Base-by-base conservation (phyloP, 2,329 filamentous ascomycete genomes). In the Fusarium sublunatum region DNA sequence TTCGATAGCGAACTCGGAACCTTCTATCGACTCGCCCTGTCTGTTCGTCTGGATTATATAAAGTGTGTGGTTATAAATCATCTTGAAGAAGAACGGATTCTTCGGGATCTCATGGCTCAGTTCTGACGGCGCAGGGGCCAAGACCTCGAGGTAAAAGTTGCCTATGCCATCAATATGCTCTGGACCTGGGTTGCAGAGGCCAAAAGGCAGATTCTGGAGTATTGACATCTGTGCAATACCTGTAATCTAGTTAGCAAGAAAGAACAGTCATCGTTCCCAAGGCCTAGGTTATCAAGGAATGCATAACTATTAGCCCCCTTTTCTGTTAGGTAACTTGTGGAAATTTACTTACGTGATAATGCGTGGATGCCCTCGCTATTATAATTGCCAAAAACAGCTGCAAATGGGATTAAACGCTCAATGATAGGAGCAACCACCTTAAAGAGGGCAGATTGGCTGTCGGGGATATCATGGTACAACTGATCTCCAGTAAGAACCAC, bases 311-410 rank as follows among this genome's bases (percentile, higher is more conserved):
- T 49, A n/a, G n/a, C n/a, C n/a, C n/a, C n/a, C n/a, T n/a, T n/a
- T n/a, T n/a, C n/a, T n/a, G n/a, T n/a, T n/a, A n/a, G n/a, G n/a
- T n/a, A n/a, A n/a, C n/a, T n/a, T n/a, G n/a, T n/a, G n/a, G n/a
- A n/a, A 61, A 70, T 43, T 55, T 58, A 74, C 76, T 76, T 48
- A 77, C 75, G 74, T 61, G 73, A 73, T 69, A 78, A 72, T 70
- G 75, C 74, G 53, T 76, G 55, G 25, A 25, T 60, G 43, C 88
- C 88, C 79, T 91, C 88, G 64, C 89, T 86, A 68, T 91, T 88
- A 73, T 91, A 89, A 68, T 91, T 91, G 58, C 89, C 89, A 72
- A 91, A 90, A 40, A 91, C 90, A 55, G 86, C 84, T 32, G 88
- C 88, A 68, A 88, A 91, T 0, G 89, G 89, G 42, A 91, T 89